These are phyloP conservation scores for Colletotrichum endophyticum DNA, from an alignment of 2,329 filamentous ascomycete species.

Conservation along the genomic window DNA sequence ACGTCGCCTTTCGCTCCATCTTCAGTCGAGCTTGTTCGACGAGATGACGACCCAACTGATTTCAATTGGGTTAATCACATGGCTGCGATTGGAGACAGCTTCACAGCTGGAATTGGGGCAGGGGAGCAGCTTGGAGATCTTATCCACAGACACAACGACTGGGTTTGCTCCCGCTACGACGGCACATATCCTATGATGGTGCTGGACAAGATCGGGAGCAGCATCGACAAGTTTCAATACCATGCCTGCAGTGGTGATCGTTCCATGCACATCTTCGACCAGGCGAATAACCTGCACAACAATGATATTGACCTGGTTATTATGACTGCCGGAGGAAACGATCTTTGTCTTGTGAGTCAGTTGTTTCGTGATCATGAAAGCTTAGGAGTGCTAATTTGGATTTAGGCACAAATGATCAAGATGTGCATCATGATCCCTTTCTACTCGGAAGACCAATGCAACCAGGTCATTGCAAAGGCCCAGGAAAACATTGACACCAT, in stretches of 20 bases:
- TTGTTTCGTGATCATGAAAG: neutral
- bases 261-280: neutral
- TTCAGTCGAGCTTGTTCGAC: neutral
- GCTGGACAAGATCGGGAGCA: neutral
- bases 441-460: slow-evolving; percentile 20
- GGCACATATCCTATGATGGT: neutral
- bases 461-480: slow-evolving; percentile 26
- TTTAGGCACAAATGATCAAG: slow-evolving; percentile 11
- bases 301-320: neutral
- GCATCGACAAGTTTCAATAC: neutral
- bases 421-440: slow-evolving; percentile 25
- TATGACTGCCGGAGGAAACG: neutral
- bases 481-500: slow-evolving; percentile 30
- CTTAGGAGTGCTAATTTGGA: neutral
- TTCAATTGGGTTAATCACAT: neutral
- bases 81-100: neutral
- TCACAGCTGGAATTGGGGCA: neutral
- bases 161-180: neutral
- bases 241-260: neutral
- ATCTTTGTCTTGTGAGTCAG: neutral
- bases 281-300: neutral
- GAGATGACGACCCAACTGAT: neutral
- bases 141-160: neutral
- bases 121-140: neutral
- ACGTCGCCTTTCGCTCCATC: neutral